Conservation (phyloP, 192 early-diverging fungal species). For the Mycoemilia scoparia region DNA sequence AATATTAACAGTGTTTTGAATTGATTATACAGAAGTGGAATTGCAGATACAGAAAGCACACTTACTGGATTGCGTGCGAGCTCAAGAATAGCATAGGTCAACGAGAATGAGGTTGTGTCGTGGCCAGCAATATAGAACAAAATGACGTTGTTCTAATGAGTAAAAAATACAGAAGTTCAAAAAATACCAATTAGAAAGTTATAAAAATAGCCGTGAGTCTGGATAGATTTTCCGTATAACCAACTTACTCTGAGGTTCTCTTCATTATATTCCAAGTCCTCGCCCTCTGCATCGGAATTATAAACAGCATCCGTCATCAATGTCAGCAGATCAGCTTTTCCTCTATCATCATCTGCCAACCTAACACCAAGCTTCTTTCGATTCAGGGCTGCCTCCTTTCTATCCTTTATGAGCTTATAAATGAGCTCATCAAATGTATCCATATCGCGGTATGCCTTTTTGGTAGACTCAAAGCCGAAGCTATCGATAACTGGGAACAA, state of each 20-base stretch:
- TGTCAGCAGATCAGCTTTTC: conserved; percentile 32
- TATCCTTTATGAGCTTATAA: conserved; percentile 18
- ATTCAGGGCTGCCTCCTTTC: conserved; percentile 12
- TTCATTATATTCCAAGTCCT: too few relatives aligned
- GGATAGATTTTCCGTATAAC: too few relatives aligned
- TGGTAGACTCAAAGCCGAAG: conserved; percentile 16
- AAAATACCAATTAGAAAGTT: too few relatives aligned
- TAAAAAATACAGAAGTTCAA: too few relatives aligned
- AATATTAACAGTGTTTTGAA: too few relatives aligned
- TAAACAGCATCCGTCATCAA: conserved; percentile 38
- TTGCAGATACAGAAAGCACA: too few relatives aligned
- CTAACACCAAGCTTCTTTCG: conserved; percentile 10
- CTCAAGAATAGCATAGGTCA: conserved; percentile 23
- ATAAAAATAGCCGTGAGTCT: too few relatives aligned
- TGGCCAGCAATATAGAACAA: conserved; percentile 40
- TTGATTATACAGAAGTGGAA: too few relatives aligned
- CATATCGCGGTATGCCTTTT: conserved; percentile 19
- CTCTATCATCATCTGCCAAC: conserved; percentile 25
- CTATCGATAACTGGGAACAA: conserved; percentile 33
- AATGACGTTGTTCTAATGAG: conserved; percentile 30
- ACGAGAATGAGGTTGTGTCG: conserved; percentile 24
- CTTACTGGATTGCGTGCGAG: conserved; percentile 32
- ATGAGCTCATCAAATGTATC: conserved; percentile 23
- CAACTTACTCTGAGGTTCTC: too few relatives aligned
- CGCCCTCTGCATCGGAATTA: too few relatives aligned